Evolutionary conservation across 2,329 filamentous ascomycete genomes (phyloP).

Genomic region (Penicillium sp.): DNA sequence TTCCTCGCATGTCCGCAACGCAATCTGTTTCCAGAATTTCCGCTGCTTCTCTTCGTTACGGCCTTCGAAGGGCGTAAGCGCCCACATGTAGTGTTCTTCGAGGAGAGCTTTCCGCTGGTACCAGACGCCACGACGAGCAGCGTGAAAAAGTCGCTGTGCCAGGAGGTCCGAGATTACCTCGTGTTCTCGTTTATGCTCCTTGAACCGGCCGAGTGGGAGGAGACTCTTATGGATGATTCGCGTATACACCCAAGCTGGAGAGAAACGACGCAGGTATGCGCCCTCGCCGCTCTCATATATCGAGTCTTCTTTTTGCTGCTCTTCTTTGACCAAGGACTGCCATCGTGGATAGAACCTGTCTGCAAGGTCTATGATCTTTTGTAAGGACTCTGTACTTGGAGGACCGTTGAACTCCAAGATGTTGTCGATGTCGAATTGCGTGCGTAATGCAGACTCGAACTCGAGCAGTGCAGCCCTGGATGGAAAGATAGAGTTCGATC

Average conservation of each 20-base stretch:
- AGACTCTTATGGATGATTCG: constrained; percentile 85
- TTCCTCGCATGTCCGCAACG: constrained; percentile 73
- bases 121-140: constrained; percentile 80
- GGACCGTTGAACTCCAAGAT: constrained; percentile 75
- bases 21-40: constrained; percentile 74
- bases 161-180: constrained; percentile 69
- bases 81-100: constrained; percentile 91
- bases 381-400: constrained; percentile 59
- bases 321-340: constrained; percentile 65
- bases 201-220: constrained; percentile 72
- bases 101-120: constrained; percentile 91
- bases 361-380: constrained; percentile 65
- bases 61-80: constrained; percentile 48
- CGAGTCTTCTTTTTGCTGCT: constrained; percentile 69
- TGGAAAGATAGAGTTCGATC: constrained; percentile 81
- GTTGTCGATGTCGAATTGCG: constrained; percentile 74
- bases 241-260: constrained; percentile 87
- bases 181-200: constrained; percentile 73
- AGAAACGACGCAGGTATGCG: constrained; percentile 82
- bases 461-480: constrained; percentile 72
- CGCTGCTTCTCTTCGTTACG: constrained; percentile 59
- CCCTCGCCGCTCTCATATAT: constrained; percentile 79
- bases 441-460: constrained; percentile 79
- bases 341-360: constrained; percentile 75
- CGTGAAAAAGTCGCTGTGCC: constrained; percentile 74